Evolutionary conservation across 2,329 filamentous ascomycete species (phyloP), one percentile per base, ranked within the genome.

Genomic region (Colletotrichum filicis): DNA sequence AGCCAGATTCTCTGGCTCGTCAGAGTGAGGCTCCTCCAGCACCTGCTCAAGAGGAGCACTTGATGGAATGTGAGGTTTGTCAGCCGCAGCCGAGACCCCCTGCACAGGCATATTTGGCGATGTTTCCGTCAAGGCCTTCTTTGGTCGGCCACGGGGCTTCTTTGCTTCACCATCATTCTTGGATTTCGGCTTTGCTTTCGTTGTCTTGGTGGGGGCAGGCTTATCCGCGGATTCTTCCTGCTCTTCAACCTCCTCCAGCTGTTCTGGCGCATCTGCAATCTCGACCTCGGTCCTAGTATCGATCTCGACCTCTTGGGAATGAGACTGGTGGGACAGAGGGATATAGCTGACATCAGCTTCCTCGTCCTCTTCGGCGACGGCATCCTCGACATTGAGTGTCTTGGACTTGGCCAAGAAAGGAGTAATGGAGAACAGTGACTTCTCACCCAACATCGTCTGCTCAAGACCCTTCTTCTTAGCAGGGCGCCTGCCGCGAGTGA

Each of bases 361-460:
- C 35, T 80, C 75, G 4, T 72, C 77, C 24, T 78, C 76, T 16
- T 83, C 81, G 26, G 82, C 82, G 30, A 85, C 84, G 7, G 65
- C 67, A 16, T 79, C 78, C n/a, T 74, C 71, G n/a, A 75, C 63
- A 28, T 42, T 92, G 74, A 87, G 80, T 5, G 81, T 86, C 81
- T 88, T 91, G 30, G 90, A 92, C 63, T 92, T 91, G 81, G 95
- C 97, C 74, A 98, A 87, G 85, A 97, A 98, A 0, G 96, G 96
- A 0, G 96, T 98, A 75, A 98, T 95, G 4, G 95, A 98, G 82
- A 98, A 98, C 3, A 89, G 92, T 0, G 95, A 98, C 82, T 98
- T 98, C 79, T 97, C 94, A 35, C 94, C 95, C 5, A 93, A 85
- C 68, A 91, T 84, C 1, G 89, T 87, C 49, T 90, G 88, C 24